A percentile compares a stretch with the other conserved stretches of the same genome.
Evolutionary conservation across 306 rosid genomes (phyloP).

Genomic region (Fragaria iinumae): DNA sequence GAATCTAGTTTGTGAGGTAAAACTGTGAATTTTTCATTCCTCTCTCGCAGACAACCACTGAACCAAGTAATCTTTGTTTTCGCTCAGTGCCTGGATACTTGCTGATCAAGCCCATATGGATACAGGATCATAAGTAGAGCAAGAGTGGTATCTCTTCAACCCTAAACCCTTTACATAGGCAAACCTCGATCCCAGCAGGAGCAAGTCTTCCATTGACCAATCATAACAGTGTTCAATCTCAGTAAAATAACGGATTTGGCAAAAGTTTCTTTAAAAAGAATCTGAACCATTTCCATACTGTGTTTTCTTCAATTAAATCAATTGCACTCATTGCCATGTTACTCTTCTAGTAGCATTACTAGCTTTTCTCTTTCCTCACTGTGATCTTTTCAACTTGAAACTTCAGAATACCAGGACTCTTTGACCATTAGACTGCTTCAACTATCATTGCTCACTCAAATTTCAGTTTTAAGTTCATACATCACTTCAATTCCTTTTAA

Average conservation of each 20-base stretch:
- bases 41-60: background rate
- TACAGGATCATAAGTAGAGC: background rate
- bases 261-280: background rate
- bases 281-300: background rate
- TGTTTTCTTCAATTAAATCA: background rate
- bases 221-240: background rate
- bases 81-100: background rate
- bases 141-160: background rate
- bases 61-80: background rate
- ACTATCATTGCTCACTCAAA: background rate
- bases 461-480: background rate
- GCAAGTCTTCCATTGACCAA: background rate
- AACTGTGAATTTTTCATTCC: background rate
- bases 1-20: background rate
- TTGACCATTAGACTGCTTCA: background rate
- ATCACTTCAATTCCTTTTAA: background rate
- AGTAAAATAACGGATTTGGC: background rate
- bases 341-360: background rate
- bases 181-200: background rate
- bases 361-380: background rate
- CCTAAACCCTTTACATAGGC: background rate
- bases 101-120: background rate
- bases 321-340: background rate
- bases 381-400: background rate
- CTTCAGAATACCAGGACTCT: background rate